Conservation (phyloP, 352 stramenopile genomes). For the Pythium aphanidermatum region DNA sequence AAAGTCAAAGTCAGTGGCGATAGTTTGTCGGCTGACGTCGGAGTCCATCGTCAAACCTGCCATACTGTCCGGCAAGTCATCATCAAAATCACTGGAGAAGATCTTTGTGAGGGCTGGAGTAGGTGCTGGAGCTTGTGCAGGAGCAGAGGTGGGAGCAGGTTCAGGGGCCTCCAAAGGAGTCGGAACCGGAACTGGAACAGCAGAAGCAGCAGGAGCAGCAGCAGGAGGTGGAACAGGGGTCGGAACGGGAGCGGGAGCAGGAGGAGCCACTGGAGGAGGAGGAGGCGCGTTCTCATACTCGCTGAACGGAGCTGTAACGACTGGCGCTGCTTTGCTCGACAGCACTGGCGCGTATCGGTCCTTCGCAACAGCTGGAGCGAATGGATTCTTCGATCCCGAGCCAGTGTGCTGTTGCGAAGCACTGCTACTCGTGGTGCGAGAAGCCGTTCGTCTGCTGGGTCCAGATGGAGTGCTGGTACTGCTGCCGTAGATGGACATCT, state of each 20-base stretch:
- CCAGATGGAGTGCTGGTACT: neutral
- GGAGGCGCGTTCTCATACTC: neutral
- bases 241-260: neutral
- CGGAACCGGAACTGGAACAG: neutral
- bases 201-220: neutral
- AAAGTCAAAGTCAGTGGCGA: constrained; percentile 53
- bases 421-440: constrained; percentile 11
- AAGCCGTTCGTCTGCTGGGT: constrained; percentile 22
- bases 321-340: neutral
- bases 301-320: no score
- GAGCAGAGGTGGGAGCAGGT: no score
- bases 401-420: constrained; percentile 19
- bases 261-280: neutral
- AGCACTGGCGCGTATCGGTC: constrained; percentile 14
- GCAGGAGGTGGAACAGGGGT: constrained; percentile 1
- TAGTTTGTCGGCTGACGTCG: constrained; percentile 12
- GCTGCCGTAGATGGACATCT: constrained; percentile 54
- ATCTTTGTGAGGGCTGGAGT: constrained; percentile 11
- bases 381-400: constrained; percentile 23
- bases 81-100: constrained; percentile 10
- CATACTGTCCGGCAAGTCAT: constrained; percentile 9
- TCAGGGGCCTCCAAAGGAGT: no score
- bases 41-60: constrained; percentile 19
- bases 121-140: constrained; percentile 1
- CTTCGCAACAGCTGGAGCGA: constrained; percentile 22